These are phyloP conservation scores for Dictyostelium purpureum DNA, from an alignment of 78 protist genomes.

Conservation along the genomic window DNA sequence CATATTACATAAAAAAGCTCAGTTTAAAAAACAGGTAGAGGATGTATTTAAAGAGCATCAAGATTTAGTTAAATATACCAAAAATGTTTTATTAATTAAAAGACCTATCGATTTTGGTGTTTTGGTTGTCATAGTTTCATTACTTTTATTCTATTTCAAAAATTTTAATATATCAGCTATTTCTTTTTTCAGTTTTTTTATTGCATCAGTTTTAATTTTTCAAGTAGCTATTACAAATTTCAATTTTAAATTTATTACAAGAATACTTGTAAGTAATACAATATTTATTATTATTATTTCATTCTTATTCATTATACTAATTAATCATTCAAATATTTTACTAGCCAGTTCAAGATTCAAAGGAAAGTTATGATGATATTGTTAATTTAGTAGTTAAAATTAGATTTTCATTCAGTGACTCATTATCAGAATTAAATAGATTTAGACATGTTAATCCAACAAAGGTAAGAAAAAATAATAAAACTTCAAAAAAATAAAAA, in stretches of 20 bases:
- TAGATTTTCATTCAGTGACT: constrained; percentile 24
- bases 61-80: constrained; percentile 27
- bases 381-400: not conserved
- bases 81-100: constrained; percentile 28
- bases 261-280: constrained; percentile 28
- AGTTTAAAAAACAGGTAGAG: constrained; percentile 51
- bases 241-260: constrained; percentile 13
- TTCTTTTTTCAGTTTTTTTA: constrained; percentile 1
- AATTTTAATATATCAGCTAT: not conserved
- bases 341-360: constrained; percentile 18
- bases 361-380: constrained; percentile 34
- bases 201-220: constrained; percentile 10
- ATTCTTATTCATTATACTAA: not conserved
- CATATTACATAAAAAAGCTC: constrained; percentile 24
- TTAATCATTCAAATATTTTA: too few species aligned
- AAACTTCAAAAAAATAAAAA: not conserved
- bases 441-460: constrained; percentile 41
- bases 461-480: not conserved
- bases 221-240: not conserved
- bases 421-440: constrained; percentile 27
- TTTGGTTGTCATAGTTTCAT: not conserved
- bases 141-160: not conserved
- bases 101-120: constrained; percentile 64
- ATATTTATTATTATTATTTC: not conserved
- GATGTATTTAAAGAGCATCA: constrained; percentile 45